Conservation (phyloP, 2,329 filamentous ascomycete species). For the Byssochlamys sp. region DNA sequence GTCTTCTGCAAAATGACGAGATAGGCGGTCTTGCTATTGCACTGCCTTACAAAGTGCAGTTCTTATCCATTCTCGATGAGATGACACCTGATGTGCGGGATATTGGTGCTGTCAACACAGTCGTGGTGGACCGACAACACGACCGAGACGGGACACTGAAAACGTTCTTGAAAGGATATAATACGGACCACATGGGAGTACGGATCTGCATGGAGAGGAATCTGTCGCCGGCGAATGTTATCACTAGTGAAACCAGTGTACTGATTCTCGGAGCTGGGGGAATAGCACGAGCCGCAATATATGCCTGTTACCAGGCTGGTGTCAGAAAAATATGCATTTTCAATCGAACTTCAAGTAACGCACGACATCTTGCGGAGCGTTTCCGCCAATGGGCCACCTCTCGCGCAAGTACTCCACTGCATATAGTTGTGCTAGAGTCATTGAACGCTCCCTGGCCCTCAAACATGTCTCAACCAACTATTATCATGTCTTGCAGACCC, state of each 20-base stretch:
- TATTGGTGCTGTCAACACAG: constrained; percentile 22
- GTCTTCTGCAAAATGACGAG: constrained; percentile 6
- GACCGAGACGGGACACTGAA: constrained; percentile 1
- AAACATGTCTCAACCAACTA: constrained; percentile 10
- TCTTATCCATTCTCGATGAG: constrained; percentile 12
- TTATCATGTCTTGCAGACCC: constrained; percentile 15
- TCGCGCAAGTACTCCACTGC: background rate
- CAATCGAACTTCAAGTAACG: constrained; percentile 28
- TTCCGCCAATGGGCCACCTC: constrained; percentile 10
- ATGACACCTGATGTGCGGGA: constrained; percentile 14
- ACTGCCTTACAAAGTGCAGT: constrained; percentile 16
- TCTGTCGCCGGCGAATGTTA: constrained; percentile 52
- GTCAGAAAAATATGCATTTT: constrained; percentile 31
- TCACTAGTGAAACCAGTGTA: constrained; percentile 47
- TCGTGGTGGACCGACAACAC: constrained; percentile 9
- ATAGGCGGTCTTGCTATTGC: constrained; percentile 14
- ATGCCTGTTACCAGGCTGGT: constrained; percentile 30
- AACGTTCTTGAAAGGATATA: constrained; percentile 14
- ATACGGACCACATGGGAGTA: constrained; percentile 22
- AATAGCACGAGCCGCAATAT: constrained; percentile 33
- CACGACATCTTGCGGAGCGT: constrained; percentile 26
- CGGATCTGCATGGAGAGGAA: constrained; percentile 15
- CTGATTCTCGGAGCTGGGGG: constrained; percentile 55
- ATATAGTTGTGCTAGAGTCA: constrained; percentile 3
- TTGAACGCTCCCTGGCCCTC: constrained; percentile 10